phyloP scores from a whole-genome alignment of 139 green algal genomes.

The Spirogloea muscicola region DNA sequence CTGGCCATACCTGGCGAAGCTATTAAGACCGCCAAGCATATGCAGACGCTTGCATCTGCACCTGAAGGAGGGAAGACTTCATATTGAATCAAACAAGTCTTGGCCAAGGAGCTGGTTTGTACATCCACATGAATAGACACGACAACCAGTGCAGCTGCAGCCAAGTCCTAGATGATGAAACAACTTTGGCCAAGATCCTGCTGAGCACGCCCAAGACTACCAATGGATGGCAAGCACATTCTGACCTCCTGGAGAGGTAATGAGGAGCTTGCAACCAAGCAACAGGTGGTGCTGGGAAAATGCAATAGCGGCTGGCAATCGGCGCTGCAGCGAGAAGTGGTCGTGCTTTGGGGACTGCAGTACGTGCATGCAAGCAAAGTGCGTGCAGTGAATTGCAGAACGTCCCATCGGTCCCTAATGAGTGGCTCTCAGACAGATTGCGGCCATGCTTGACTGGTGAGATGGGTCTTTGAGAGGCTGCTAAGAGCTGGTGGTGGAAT shows the following conservation, averaged over 20 bases:
- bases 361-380: too few species aligned
- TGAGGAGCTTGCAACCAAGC: not conserved
- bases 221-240: not conserved
- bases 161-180: not conserved
- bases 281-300: conserved; percentile 1
- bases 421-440: too few species aligned
- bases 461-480: too few species aligned
- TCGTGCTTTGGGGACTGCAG: conserved; percentile 23
- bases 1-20: too few species aligned
- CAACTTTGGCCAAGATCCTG: too few species aligned
- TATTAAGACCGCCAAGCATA: conserved; percentile 7
- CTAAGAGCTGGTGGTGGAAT: not conserved
- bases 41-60: conserved; percentile 13
- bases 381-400: too few species aligned
- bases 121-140: not conserved
- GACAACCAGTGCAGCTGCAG: not conserved
- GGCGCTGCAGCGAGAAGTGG: conserved; percentile 7
- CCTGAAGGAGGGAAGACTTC: not conserved
- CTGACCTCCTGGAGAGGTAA: conserved; percentile 16
- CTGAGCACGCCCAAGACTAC: not conserved
- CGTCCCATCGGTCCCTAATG: too few species aligned
- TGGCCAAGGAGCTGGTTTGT: not conserved
- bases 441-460: too few species aligned
- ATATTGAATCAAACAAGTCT: not conserved
- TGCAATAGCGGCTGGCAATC: not conserved